These are phyloP conservation scores for Chrysophaeum taylorii DNA, from an alignment of 352 stramenopile genomes.

Conservation along the genomic window DNA sequence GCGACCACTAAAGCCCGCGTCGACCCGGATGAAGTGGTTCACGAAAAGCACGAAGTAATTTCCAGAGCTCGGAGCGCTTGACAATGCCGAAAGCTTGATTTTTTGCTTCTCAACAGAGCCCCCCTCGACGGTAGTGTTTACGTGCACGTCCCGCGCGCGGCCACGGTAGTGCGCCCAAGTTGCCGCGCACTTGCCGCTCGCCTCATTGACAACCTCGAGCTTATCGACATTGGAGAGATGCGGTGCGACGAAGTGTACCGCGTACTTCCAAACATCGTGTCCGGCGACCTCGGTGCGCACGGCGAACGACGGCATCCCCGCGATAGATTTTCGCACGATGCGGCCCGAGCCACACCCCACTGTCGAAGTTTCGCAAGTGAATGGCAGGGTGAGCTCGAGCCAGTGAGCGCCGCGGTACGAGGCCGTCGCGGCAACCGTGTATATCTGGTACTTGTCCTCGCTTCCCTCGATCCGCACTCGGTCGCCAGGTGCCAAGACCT, in stretches of 20 bases:
- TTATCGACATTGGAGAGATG: conserved; percentile 46
- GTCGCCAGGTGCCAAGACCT: conserved; percentile 33
- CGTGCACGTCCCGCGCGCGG: conserved; percentile 37
- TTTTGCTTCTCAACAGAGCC: conserved; percentile 34
- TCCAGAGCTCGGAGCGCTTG: background rate
- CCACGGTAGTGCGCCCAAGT: conserved; percentile 35
- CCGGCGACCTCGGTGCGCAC: conserved; percentile 20
- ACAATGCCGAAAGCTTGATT: conserved; percentile 15
- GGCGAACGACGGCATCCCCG: conserved; percentile 6
- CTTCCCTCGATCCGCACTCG: conserved; percentile 29
- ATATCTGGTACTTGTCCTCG: conserved; percentile 17
- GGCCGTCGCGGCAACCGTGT: conserved; percentile 26
- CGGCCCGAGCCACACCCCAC: background rate
- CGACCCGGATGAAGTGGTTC: conserved; percentile 4
- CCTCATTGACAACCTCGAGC: conserved; percentile 39
- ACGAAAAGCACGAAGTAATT: conserved; percentile 21
- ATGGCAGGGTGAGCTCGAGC: background rate
- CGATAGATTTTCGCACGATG: background rate
- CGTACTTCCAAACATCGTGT: conserved; percentile 50
- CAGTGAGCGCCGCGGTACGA: conserved; percentile 9
- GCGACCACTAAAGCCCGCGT: background rate
- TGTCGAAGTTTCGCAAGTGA: background rate
- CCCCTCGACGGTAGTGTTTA: conserved; percentile 38
- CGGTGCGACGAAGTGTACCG: conserved; percentile 51
- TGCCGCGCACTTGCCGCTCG: conserved; percentile 34